Evolutionary conservation across 768 basidiomycete genomes (phyloP), one percentile per base, ranked within the genome.

Genomic region (Suillus brevipes): DNA sequence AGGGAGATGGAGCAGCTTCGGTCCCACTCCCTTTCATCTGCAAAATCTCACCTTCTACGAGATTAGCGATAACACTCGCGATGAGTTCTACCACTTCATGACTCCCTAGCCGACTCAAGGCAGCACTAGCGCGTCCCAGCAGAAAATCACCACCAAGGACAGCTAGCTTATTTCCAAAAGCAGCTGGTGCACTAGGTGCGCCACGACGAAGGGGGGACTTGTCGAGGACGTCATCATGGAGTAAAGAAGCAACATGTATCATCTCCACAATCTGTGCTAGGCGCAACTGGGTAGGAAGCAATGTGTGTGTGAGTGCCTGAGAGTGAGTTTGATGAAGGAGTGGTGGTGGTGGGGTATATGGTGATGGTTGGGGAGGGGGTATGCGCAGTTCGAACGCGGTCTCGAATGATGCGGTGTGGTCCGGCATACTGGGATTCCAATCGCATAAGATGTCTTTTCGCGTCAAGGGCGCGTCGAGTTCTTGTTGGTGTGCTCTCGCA

Each of bases 221-320:
- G 80, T 94, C 91, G 65, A 91, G 85, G 61, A 99, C 94, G 71
- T 91, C 90, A 81, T 99, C 94, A 75, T 99, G 97, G 20, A 99
- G 81, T 12, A 95, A 83, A 4, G 92, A 95, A 31, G 97, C 96
- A 66, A 98, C 91, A 74, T 99, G 95, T 57, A 99, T 92, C 95
- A 99, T 97, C 76, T 99, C 97, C 61, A 94, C 89, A 52, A 99
- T 96, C 72, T 97, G 95, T 5, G 96, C 97, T 40, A 99, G 87
- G 37, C 96, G 90, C 37, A 90, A 79, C 77, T 99, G 97, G 1
- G 95, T 89, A 18, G 97, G 94, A 7, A 99, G 85, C 6, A 77
- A 68, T 0, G 77, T 70, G 23, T 77, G 75, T 4, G 72, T 71
- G 9, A 77, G 61, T 71, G 77, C 64, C 78, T 75, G 38, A 77